A percentile compares a stretch with the other conserved stretches of the same genome.
These are phyloP conservation scores for Daedaleopsis nitida DNA, from an alignment of 768 basidiomycete genomes.

Conservation along the genomic window DNA sequence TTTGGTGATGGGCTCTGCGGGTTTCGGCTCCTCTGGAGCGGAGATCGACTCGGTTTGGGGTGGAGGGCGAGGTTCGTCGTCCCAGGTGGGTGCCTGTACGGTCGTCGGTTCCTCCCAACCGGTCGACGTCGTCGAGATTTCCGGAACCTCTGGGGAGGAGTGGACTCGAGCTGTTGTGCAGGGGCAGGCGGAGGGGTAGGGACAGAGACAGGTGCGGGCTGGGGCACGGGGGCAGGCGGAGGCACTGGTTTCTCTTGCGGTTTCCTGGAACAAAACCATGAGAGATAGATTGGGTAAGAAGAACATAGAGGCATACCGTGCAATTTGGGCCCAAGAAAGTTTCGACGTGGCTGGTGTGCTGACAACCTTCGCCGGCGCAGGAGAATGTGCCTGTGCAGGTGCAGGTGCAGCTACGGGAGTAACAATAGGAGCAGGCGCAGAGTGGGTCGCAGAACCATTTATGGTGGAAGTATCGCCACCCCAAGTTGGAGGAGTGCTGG, in stretches of 20 bases:
- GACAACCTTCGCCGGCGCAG: slow-evolving; percentile 26
- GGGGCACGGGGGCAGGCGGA: slow-evolving; percentile 34
- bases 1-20: slow-evolving; percentile 17
- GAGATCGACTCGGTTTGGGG: slow-evolving; percentile 26
- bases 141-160: slow-evolving; percentile 23
- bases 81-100: slow-evolving; percentile 38
- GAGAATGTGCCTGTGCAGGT: slow-evolving; percentile 25
- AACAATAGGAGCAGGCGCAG: slow-evolving; percentile 28
- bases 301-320: slow-evolving; percentile 50
- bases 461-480: slow-evolving; percentile 27
- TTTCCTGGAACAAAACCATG: slow-evolving; percentile 36
- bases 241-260: slow-evolving; percentile 66
- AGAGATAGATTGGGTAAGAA: neutral
- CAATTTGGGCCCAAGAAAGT: slow-evolving; percentile 86
- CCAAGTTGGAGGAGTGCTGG: slow-evolving; percentile 32
- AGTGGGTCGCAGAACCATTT: slow-evolving; percentile 30
- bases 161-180: slow-evolving; percentile 28
- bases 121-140: slow-evolving; percentile 13
- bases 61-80: slow-evolving; percentile 34
- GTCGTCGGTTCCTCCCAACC: slow-evolving; percentile 42
- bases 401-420: slow-evolving; percentile 35
- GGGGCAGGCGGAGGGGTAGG: slow-evolving; percentile 33
- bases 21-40: slow-evolving; percentile 20
- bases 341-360: slow-evolving; percentile 75
- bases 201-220: slow-evolving; percentile 26